Evolutionary conservation across 2,329 filamentous ascomycete species (phyloP).

Genomic region (Claviceps maximensis): DNA sequence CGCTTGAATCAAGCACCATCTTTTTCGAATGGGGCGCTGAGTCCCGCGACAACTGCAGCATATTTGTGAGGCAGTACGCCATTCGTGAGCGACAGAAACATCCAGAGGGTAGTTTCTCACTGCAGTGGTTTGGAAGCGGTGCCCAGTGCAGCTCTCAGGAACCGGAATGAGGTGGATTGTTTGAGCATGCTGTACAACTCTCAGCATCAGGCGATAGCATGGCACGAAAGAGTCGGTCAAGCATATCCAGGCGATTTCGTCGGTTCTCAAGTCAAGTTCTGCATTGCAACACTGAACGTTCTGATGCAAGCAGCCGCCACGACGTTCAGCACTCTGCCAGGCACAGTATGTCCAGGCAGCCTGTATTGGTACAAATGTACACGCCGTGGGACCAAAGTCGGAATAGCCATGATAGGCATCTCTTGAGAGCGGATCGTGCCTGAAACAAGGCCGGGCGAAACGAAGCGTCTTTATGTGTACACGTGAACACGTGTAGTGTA

Average conservation of each 20-base stretch:
- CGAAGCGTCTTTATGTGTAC: not conserved
- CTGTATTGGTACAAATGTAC: too few relatives aligned
- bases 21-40: not conserved
- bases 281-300: not conserved
- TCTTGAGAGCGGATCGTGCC: not conserved
- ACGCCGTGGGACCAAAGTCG: not conserved
- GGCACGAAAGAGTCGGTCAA: not conserved
- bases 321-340: not conserved
- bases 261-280: not conserved
- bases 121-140: not conserved
- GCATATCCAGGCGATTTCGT: not conserved
- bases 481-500: not conserved
- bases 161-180: not conserved
- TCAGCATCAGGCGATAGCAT: not conserved
- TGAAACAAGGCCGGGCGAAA: not conserved
- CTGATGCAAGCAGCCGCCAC: not conserved
- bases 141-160: not conserved
- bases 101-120: not conserved
- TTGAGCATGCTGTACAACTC: not conserved
- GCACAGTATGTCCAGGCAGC: not conserved
- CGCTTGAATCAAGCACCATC: not conserved
- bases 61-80: not conserved
- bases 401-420: not conserved
- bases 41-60: not conserved
- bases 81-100: not conserved